Base-by-base conservation (phyloP, 2,329 filamentous ascomycete genomes). In the Claviceps digitariae region DNA sequence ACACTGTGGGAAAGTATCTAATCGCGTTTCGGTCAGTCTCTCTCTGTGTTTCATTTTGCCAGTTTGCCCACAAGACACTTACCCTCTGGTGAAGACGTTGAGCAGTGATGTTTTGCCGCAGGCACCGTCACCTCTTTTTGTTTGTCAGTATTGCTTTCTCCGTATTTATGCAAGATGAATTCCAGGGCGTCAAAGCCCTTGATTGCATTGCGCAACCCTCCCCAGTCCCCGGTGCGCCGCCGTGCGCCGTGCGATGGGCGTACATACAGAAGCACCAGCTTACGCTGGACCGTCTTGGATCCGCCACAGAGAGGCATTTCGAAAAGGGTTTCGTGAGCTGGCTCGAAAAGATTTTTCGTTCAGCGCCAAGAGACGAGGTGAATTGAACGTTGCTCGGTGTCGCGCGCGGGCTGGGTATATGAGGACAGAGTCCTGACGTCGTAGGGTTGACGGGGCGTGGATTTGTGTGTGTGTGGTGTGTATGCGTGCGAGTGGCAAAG, bases 11-110 rank as follows among this genome's bases (percentile, higher is more conserved):
- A 70, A 98, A 98, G 71, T 96, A 95, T 58, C 88, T 91, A 62
- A 29, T 51, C 43, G 38, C 48, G 15, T 21, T n/a, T 25, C 20
- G 20, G 12, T 34, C 48, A 57, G 41, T 44, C 21, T 20, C 40
- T 44, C 21, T 20, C 17, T 7, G 13, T 52, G n/a, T 27, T 41
- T 41, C 44, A 25, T 41, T 34, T 34, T 25, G 38, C 48, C 23
- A 9, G 15, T 25, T 27, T 45, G 10, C 4, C 12, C 34, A 29
- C 23, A 8, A 8, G 23, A 41, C 2, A 74, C 82, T 62, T 74
- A 94, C 86, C 91, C 91, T 86, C 91, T 83, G 61, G 93, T 98
- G 73, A 98, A 98, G 69, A 98, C 93, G 69, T 98, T 98, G 63
- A 98, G 74, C 65, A 97, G 73, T 59, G 90, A 96, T 53, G 93